Percentiles rank a stretch among this genome's conserved stretches.
phyloP scores from a whole-genome alignment of 2,329 filamentous ascomycete genomes.

The Eutypa lata region DNA sequence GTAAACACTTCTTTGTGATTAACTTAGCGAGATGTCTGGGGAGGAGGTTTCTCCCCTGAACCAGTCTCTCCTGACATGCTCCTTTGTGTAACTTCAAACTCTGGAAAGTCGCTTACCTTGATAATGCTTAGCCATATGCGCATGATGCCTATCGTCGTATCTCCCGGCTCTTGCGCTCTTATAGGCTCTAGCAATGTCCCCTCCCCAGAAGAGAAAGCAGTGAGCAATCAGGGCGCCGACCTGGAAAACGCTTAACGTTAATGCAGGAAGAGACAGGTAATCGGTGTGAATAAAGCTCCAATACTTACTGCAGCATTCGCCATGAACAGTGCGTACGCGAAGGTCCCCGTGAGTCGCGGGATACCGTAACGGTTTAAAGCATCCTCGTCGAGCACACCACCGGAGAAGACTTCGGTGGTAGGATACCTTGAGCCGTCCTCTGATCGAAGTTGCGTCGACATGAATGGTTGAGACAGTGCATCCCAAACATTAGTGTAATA shows the following conservation, averaged over 20 bases:
- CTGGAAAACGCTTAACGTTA: constrained; percentile 19
- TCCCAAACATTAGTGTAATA: constrained; percentile 50
- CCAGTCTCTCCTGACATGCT: no score
- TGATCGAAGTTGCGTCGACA: constrained; percentile 46
- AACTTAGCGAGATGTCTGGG: no score
- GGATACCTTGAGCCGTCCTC: constrained; percentile 40
- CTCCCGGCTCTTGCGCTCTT: constrained; percentile 40
- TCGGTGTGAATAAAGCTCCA: no score
- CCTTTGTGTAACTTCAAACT: no score
- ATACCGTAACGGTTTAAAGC: constrained; percentile 41
- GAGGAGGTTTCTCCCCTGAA: no score
- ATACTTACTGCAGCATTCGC: constrained; percentile 52
- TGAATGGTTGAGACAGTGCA: constrained; percentile 46
- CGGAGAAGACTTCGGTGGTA: constrained; percentile 35
- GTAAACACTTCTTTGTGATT: no score
- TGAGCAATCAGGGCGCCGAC: constrained; percentile 55
- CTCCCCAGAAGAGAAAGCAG: constrained; percentile 52
- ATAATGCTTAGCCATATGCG: constrained; percentile 50
- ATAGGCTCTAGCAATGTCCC: constrained; percentile 46
- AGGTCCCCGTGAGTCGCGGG: constrained; percentile 45
- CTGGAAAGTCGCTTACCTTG: no score
- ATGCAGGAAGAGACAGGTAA: no score
- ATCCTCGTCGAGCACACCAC: constrained; percentile 38
- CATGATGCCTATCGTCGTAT: constrained; percentile 50
- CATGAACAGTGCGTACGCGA: constrained; percentile 53